phyloP scores from a whole-genome alignment of 75 land plant genomes.

The Pinus albicaulis region DNA sequence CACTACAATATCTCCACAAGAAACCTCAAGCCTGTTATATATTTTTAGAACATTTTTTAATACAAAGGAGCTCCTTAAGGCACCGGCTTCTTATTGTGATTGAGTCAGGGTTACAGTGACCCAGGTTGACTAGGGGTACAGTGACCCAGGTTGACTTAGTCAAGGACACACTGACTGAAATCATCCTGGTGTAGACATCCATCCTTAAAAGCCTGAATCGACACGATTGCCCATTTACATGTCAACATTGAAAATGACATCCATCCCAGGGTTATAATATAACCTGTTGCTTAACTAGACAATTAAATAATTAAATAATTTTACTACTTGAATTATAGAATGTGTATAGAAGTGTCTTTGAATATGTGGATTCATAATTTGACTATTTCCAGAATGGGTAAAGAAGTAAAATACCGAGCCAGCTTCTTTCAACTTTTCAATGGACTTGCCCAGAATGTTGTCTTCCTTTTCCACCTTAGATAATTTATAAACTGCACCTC shows the following conservation, averaged over 20 bases:
- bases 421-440: slow-evolving; percentile 80
- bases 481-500: slow-evolving; percentile 8
- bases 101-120: too few relatives aligned
- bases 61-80: background rate
- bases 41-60: too few relatives aligned
- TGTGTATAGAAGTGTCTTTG: background rate
- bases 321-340: background rate
- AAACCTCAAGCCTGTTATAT: background rate
- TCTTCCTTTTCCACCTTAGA: slow-evolving; percentile 49
- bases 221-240: background rate
- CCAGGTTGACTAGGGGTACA: background rate
- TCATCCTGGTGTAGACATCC: background rate
- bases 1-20: background rate
- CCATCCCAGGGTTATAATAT: background rate
- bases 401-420: slow-evolving; percentile 42
- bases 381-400: background rate
- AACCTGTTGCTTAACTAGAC: background rate
- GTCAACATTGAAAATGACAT: background rate
- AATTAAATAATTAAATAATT: background rate
- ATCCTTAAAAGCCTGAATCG: background rate
- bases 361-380: background rate
- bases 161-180: background rate
- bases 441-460: slow-evolving; percentile 61
- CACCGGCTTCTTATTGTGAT: background rate
- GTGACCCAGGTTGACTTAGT: background rate